These are phyloP conservation scores for Saccharomyces hybrid DNA, from an alignment of 1,139 yeast species.

Conservation along the genomic window DNA sequence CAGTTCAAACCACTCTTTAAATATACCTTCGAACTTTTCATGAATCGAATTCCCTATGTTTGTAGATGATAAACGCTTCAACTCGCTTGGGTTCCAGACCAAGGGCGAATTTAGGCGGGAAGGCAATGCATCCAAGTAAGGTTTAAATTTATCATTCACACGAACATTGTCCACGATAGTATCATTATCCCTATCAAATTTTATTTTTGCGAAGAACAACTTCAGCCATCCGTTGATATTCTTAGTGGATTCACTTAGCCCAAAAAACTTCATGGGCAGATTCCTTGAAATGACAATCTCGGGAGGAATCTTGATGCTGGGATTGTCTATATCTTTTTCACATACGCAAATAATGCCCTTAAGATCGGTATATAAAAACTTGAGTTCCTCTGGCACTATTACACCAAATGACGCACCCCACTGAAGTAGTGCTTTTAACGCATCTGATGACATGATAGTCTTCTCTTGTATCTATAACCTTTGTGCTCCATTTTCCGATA, in stretches of 20 bases:
- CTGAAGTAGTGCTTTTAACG: not conserved
- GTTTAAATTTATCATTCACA: slow-evolving; percentile 31
- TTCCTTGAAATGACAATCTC: slow-evolving; percentile 37
- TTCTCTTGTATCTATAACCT: not conserved
- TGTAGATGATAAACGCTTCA: slow-evolving; percentile 49
- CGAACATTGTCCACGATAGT: slow-evolving; percentile 9
- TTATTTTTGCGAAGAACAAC: slow-evolving; percentile 41
- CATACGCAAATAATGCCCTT: not conserved
- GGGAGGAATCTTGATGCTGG: slow-evolving; percentile 36
- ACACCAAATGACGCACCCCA: not conserved
- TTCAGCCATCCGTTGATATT: slow-evolving; percentile 38
- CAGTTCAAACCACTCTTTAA: slow-evolving; percentile 30
- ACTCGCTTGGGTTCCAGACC: slow-evolving; percentile 52
- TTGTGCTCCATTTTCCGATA: not conserved
- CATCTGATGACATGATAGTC: not conserved
- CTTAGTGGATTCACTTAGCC: slow-evolving; percentile 3
- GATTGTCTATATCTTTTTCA: slow-evolving; percentile 4
- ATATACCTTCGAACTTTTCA: slow-evolving; percentile 28
- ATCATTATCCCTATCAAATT: slow-evolving; percentile 28
- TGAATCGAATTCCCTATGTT: slow-evolving; percentile 39
- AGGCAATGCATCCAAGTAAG: slow-evolving; percentile 57
- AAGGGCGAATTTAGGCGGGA: slow-evolving; percentile 51
- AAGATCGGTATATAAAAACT: not conserved
- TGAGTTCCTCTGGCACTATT: slow-evolving; percentile 8
- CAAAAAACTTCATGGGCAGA: slow-evolving; percentile 39